A percentile compares a stretch with the other conserved stretches of the same genome.
These are phyloP conservation scores for Cryptosporidium felis DNA, from an alignment of 169 alveolate species.

Conservation along the genomic window DNA sequence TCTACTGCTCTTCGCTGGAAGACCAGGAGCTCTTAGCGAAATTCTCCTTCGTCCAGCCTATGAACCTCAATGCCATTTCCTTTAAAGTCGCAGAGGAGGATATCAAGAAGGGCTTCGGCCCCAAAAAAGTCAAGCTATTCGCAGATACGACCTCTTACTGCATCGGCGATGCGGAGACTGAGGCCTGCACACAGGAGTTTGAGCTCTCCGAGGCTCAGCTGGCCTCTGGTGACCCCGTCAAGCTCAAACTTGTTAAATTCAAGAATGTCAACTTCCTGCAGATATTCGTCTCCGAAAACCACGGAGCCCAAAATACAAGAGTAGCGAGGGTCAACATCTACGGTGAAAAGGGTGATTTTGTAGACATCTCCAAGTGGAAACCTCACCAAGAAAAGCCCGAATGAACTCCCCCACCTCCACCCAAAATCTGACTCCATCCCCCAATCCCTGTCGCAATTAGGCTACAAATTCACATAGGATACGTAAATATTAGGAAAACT, in stretches of 20 bases:
- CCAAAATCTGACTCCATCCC: not conserved
- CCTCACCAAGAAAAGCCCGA: not conserved
- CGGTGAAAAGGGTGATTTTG: constrained; percentile 33
- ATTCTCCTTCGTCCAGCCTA: constrained; percentile 24
- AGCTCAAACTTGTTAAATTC: constrained; percentile 19
- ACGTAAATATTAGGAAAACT: constrained; percentile 24
- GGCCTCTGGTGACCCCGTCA: constrained; percentile 3
- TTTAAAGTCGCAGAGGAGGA: not conserved
- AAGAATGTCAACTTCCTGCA: constrained; percentile 28
- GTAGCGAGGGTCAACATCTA: not conserved
- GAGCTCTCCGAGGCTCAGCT: constrained; percentile 15
- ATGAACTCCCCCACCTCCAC: not conserved
- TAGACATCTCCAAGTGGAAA: constrained; percentile 43
- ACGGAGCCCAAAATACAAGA: constrained; percentile 5
- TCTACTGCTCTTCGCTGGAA: constrained; percentile 35
- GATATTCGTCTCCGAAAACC: constrained; percentile 30
- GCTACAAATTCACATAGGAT: not conserved
- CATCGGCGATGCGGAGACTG: constrained; percentile 28
- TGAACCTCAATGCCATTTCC: constrained; percentile 1
- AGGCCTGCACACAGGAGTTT: constrained; percentile 9
- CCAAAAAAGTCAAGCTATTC: constrained; percentile 29
- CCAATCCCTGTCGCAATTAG: not conserved
- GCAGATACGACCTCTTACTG: not conserved
- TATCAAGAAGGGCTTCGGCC: constrained; percentile 30
- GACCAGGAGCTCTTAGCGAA: constrained; percentile 37